Conservation (phyloP, 2,329 filamentous ascomycete species). For the Amauroascus niger region DNA sequence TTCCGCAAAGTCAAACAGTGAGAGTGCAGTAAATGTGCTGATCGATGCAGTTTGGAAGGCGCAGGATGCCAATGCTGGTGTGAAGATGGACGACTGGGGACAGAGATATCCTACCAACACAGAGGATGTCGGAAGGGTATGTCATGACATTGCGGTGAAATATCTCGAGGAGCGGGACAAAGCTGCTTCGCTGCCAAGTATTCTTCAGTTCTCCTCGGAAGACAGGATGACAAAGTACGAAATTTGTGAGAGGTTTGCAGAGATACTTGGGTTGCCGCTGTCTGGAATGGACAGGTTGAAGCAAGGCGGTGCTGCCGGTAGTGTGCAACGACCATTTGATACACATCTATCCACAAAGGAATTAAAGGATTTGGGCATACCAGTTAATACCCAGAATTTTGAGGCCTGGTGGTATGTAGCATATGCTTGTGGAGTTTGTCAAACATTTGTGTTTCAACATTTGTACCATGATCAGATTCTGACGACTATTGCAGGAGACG, state of each 20-base stretch:
- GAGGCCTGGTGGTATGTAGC: conserved; percentile 61
- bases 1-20: conserved; percentile 55
- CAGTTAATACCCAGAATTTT: conserved; percentile 66
- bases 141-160: conserved; percentile 60
- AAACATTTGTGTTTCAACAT: conserved; percentile 2
- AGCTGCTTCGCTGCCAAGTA: conserved; percentile 50
- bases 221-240: conserved; percentile 82
- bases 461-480: neutral
- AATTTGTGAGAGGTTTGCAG: conserved; percentile 67
- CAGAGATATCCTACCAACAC: conserved; percentile 81
- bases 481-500: conserved; percentile 10
- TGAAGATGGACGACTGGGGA: conserved; percentile 81
- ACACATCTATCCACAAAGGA: conserved; percentile 72
- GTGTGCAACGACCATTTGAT: conserved; percentile 73
- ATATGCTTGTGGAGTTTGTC: too few relatives aligned
- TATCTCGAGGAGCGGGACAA: conserved; percentile 46
- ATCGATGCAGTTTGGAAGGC: conserved; percentile 67
- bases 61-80: conserved; percentile 49
- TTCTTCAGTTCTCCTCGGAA: conserved; percentile 80
- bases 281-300: conserved; percentile 57
- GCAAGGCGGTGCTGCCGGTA: conserved; percentile 58
- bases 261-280: conserved; percentile 66
- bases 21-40: conserved; percentile 75
- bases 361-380: conserved; percentile 63
- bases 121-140: conserved; percentile 72